Percentiles rank a stretch among this genome's conserved stretches.
Evolutionary conservation across 257 asterid genomes (phyloP).

Genomic region (Schizonepeta tenuifolia): DNA sequence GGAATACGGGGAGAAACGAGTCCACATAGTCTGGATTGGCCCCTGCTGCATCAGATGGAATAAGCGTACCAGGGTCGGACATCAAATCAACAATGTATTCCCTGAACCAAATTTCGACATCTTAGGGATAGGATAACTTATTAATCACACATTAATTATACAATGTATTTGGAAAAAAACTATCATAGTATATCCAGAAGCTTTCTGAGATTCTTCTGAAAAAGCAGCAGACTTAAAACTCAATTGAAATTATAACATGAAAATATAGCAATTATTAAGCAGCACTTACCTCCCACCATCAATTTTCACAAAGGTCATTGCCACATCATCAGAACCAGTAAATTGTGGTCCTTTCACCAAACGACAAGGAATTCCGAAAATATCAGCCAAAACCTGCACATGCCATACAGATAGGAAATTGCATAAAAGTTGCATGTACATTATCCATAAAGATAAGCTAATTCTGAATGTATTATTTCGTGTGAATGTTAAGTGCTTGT

Average conservation of each 20-base stretch:
- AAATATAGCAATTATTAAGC: constrained; percentile 25
- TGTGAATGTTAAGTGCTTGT: constrained; percentile 19
- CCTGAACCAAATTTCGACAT: constrained; percentile 56
- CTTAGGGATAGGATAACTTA: constrained; percentile 12
- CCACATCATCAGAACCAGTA: constrained; percentile 92
- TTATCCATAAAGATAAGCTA: neutral
- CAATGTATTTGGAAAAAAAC: constrained; percentile 22
- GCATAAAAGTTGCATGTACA: neutral
- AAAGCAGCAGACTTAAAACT: constrained; percentile 10
- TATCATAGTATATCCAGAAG: constrained; percentile 27
- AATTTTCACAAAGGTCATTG: constrained; percentile 79
- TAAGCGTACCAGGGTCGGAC: constrained; percentile 98
- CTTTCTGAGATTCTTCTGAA: constrained; percentile 7
- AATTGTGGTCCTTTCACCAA: constrained; percentile 86
- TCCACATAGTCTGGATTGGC: constrained; percentile 46
- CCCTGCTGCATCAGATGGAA: constrained; percentile 84
- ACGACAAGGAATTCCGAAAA: constrained; percentile 82
- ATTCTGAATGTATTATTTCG: constrained; percentile 2
- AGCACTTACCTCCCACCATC: constrained; percentile 71
- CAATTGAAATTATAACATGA: constrained; percentile 19
- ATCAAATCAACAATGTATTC: constrained; percentile 94
- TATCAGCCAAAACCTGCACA: constrained; percentile 92
- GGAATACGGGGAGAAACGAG: constrained; percentile 37
- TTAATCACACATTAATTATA: constrained; percentile 9
- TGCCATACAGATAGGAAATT: constrained; percentile 33